Conservation (phyloP, 2,329 filamentous ascomycete species). For the Colletotrichum aenigma region DNA sequence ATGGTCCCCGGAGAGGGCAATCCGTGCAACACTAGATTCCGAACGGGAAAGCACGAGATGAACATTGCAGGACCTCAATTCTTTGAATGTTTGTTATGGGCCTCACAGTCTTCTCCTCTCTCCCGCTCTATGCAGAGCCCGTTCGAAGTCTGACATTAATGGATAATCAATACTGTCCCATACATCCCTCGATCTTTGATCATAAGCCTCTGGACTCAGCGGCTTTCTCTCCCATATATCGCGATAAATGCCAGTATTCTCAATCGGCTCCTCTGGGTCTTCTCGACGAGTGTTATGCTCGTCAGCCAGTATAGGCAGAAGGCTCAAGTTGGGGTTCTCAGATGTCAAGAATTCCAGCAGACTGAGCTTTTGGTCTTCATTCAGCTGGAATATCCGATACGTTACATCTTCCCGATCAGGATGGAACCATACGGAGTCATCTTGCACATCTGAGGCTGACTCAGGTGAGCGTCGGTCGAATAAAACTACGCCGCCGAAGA, state of each 20-base stretch:
- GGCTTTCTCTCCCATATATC: neutral
- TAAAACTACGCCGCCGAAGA: neutral
- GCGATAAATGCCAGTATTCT: neutral
- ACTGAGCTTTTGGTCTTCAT: neutral
- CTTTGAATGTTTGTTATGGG: neutral
- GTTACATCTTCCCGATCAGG: neutral
- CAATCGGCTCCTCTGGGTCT: neutral
- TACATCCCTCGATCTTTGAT: neutral
- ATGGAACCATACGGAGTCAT: neutral
- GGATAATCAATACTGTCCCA: neutral
- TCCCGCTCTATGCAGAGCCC: neutral
- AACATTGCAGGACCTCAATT: neutral
- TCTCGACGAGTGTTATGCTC: neutral
- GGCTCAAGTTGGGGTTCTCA: neutral
- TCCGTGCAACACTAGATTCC: neutral
- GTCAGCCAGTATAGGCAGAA: neutral
- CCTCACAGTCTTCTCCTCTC: neutral
- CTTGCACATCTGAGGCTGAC: neutral
- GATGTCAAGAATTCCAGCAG: neutral
- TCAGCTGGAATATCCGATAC: neutral
- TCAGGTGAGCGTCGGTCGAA: neutral
- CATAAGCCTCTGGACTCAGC: neutral
- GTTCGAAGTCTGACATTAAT: neutral
- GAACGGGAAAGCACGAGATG: neutral
- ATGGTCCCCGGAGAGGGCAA: rapidly evolving